Conservation (phyloP, 2,329 filamentous ascomycete species). For the Colletotrichum somersetense region DNA sequence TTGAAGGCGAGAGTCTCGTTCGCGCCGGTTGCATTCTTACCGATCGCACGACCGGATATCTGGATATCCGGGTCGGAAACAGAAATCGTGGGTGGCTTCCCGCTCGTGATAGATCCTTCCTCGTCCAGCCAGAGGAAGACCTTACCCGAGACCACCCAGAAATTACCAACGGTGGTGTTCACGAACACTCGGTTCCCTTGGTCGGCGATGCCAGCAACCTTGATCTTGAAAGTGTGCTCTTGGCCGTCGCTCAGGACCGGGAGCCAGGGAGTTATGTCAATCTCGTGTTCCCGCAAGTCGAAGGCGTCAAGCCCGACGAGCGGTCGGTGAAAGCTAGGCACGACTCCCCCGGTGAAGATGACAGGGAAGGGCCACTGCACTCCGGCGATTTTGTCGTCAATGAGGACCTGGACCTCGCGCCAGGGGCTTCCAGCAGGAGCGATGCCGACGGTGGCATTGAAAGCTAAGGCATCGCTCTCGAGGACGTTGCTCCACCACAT, state of each 20-base stretch:
- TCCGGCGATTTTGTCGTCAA: slow-evolving; percentile 80
- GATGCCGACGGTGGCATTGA: slow-evolving; percentile 66
- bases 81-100: slow-evolving; percentile 51
- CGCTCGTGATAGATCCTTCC: slow-evolving; percentile 64
- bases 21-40: slow-evolving; percentile 60
- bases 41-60: slow-evolving; percentile 61
- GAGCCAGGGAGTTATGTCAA: slow-evolving; percentile 84
- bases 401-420: slow-evolving; percentile 81
- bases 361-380: slow-evolving; percentile 86
- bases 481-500: slow-evolving; percentile 89
- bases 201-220: slow-evolving; percentile 74
- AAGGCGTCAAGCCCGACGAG: slow-evolving; percentile 84
- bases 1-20: slow-evolving; percentile 72
- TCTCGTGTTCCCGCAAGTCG: slow-evolving; percentile 82
- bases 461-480: slow-evolving; percentile 69
- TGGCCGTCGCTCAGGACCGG: slow-evolving; percentile 75
- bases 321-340: slow-evolving; percentile 81
- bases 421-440: slow-evolving; percentile 79
- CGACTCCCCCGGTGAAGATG: slow-evolving; percentile 85
- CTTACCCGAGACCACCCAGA: slow-evolving; percentile 84
- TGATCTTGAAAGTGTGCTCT: slow-evolving; percentile 76
- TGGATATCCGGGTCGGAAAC: slow-evolving; percentile 58
- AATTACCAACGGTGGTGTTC: slow-evolving; percentile 69
- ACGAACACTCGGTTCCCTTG: slow-evolving; percentile 60
- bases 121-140: slow-evolving; percentile 81